Conservation (phyloP, 768 basidiomycete genomes). For the Tricholoma bakamatsutake region DNA sequence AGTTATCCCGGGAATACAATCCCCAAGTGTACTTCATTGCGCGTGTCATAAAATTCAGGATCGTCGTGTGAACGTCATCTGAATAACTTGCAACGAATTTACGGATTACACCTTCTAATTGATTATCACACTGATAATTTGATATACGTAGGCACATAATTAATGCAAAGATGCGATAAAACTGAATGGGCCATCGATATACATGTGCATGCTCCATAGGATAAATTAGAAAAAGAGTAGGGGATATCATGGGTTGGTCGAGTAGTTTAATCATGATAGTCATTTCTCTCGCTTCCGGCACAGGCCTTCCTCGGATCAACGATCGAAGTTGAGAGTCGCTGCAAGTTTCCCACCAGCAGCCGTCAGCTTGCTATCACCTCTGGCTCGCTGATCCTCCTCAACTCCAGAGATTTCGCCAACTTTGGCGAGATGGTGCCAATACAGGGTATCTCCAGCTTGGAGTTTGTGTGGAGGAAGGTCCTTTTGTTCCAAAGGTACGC, state of each 20-base stretch:
- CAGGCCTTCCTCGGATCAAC: constrained; percentile 18
- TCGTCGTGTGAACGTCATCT: not conserved
- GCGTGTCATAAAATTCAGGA: not conserved
- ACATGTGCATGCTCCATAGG: not conserved
- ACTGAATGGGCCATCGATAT: not conserved
- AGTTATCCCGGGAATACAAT: not conserved
- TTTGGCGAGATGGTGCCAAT: constrained; percentile 71
- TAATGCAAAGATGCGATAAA: not conserved
- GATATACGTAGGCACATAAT: not conserved
- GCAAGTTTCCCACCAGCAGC: constrained; percentile 10
- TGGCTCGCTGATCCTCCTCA: constrained; percentile 54
- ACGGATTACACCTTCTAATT: not conserved
- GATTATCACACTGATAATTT: too few relatives aligned
- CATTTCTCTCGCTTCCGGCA: not conserved
- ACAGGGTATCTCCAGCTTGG: constrained; percentile 56
- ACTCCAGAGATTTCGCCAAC: constrained; percentile 71
- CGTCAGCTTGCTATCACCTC: constrained; percentile 19
- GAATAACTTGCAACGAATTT: not conserved
- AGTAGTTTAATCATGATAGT: not conserved
- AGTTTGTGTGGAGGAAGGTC: constrained; percentile 37
- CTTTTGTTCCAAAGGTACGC: constrained; percentile 31
- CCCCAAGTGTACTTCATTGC: not conserved
- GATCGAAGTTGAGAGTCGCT: constrained; percentile 25
- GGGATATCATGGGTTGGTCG: too few relatives aligned
- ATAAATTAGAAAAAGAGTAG: not conserved